Base-by-base conservation (phyloP, 495 filamentous ascomycete species). In the Aspergillus nanangensis region DNA sequence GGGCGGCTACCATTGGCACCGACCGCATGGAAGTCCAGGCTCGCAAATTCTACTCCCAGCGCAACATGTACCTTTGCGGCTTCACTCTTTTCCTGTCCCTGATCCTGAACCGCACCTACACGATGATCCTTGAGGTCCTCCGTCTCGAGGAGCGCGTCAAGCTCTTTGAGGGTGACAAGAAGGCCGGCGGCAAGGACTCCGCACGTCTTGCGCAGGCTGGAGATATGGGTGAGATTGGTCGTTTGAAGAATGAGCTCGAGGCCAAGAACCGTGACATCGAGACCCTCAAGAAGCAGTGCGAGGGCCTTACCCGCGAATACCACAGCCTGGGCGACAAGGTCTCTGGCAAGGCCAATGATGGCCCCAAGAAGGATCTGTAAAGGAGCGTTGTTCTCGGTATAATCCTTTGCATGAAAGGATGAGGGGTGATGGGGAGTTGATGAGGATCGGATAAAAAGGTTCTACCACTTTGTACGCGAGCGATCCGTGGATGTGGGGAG, bases 21-120 rank as follows among this genome's bases (percentile, higher is more conserved):
- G 93, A 95, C 64, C 90, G 93, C 51, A 88, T 94, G 81, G 93
- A 98, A 70, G 90, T 96, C 14, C 93, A 98, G 67, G 93, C 93
- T 48, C 91, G 93, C 76, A 97, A 97, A 69, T 98, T 98, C 78
- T 98, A 98, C 81, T 95, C 91, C 48, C 91, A 98, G 74, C 92
- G 93, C 62, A 98, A 98, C 81, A 96, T 98, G 94, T 98, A 98
- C 74, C 90, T 98, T 45, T 97, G 94, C 71, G 93, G 93, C 57
- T 98, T 98, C 77, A 98, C 93, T 0, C 86, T 97, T 48, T 98
- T 98, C 83, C 83, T 98, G 45, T 96, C 92, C 29, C 76, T 98
- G 35, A 97, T 98, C 70, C 89, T 98, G 61, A 97, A 98, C 80
- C 91, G 94, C 61, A 97, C 94, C 57, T 96, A 97, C 76, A 84